Evolutionary conservation across 495 filamentous ascomycete species (phyloP), one percentile per base, ranked within the genome.

Genomic region (Aspergillus asperescens): DNA sequence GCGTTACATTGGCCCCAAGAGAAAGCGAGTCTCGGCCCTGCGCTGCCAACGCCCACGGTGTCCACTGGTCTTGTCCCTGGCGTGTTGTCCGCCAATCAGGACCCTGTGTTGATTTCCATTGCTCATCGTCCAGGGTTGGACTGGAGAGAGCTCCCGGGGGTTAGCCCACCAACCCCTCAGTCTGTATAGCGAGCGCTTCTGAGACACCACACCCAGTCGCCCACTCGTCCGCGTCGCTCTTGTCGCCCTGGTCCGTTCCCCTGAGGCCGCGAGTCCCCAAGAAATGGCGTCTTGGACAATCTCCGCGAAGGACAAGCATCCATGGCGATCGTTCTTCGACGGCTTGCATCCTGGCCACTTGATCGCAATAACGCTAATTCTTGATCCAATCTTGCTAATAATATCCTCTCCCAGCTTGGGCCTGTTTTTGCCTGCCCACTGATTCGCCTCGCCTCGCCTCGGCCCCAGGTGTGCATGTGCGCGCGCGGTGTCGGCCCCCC

Each of bases 401-500:
- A 56, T 56, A 50, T 39, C 34, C 10, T 40, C 13, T 40, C 7
- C 16, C 38, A 9, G 38, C 19, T 23, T 32, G 7, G 31, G n/a
- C 31, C 31, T n/a, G 7, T 6, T 13, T 34, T 29, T n/a, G 31
- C 22, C 27, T 18, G 25, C 25, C 59, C 52, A 55, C 55, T 61
- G 55, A 47, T 58, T 48, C 23, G 50, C 10, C 29, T 32, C n/a
- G 27, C 20, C 49, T 56, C 40, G 50, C 56, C 56, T 48, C 46
- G 56, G 56, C 44, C 56, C 25, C 38, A n/a, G 19, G 25, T 18
- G 35, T 7, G 28, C 60, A 62, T 62, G 53, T 62, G 60, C 56
- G 59, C 15, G 38, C 18, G 20, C 25, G 22, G 39, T 23, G 16
- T 20, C 16, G 28, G 27, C 31, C 16, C 12, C 16, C 29, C 27